Evolutionary conservation across 306 rosid genomes (phyloP), one percentile per base, ranked within the genome.

Genomic region (Castanea mollissima): DNA sequence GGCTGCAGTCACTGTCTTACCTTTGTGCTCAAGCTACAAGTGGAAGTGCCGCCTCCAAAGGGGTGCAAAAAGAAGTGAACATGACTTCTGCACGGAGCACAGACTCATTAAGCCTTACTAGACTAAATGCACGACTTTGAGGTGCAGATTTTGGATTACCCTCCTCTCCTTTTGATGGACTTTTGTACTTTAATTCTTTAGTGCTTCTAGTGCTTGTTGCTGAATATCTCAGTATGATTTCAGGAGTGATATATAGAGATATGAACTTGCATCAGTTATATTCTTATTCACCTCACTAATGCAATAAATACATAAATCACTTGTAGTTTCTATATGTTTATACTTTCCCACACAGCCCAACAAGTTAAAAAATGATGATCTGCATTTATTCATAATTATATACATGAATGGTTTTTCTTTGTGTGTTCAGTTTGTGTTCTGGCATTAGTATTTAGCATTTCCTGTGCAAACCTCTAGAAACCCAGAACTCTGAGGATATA

Each of bases 1-100:
- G 98, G 98, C 80, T 94, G 80, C 98, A 92, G 79, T 94, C 98
- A 32, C 80, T 94, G 63, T 92, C 98, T 81, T 94, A 87, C 84
- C 85, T 94, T 77, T 91, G 97, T 85, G 75, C 86, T 57, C 89
- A 82, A 34, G 76, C 81, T 80, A 73, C 83, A 44, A 82, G 83
- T 71, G 81, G 58, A 80, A 86, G 69, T 84, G 69, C 71, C 16
- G 63, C 52, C 75, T 79, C 88, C 74, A 62, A 34, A 75, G 81
- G 70, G 62, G 79, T 51, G 78, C 76, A 64, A 81, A 73, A 78
- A 78, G 78, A 82, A 79, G 73, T 64, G 57, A 78, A 70, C 27
- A 31, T 19, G 12, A 74, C 71, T 34, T 80, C 80, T 69, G 55
- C 82, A 19, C 12, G 63, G 52, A 64, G 71, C 79, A 75, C 78